Base-by-base conservation (phyloP, 2,329 filamentous ascomycete species). In the Plenodomus lindquistii region DNA sequence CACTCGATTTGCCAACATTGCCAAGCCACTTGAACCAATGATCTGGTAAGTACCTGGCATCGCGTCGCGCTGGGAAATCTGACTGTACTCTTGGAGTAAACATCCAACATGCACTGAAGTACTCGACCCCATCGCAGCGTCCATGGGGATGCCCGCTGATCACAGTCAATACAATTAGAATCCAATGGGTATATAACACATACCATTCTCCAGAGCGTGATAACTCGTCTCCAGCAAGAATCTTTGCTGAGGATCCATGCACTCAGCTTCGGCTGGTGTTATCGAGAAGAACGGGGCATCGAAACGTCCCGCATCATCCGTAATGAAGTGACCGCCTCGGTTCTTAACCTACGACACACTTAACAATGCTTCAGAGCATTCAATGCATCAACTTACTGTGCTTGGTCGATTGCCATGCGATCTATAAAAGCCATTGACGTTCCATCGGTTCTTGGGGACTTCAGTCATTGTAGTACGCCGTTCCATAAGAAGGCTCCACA, bases 181-280 rank as follows among this genome's bases (percentile, higher is more conserved):
- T 13, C 11, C 5, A 13, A 13, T 29, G 3, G 29, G 37, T 18
- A 15, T 15, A 7, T 3, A 18, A 20, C 29, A 20, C 31, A 21
- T 29, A 40, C 50, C 56, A 49, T 63, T 63, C 24, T 67, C 65
- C 6, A 67, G 18, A 8, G 63, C 62, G 34, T 62, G 54, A 40
- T 63, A 67, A 13, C 47, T 47, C 3, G 50, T 53, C 42, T 69
- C 65, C 2, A 69, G 47, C 5, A 64, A 42, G 2, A 49, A 37
- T 2, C 63, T 50, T 4, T 62, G 57, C 31, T 61, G 52, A 4
- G 65, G 64, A 35, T 69, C 64, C 44, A 66, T 54, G n/a, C 39
- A 38, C 3, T 40, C 43, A 4, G 60, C 60, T 34, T 63, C 59
- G 3, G 41, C 24, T 10, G 50, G 40, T 13, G 40, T 22, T 19